Percentiles rank a stretch among this genome's conserved stretches.
These are phyloP conservation scores for Aspergillus sclerotialis DNA, from an alignment of 2,329 filamentous ascomycete genomes.

Conservation along the genomic window DNA sequence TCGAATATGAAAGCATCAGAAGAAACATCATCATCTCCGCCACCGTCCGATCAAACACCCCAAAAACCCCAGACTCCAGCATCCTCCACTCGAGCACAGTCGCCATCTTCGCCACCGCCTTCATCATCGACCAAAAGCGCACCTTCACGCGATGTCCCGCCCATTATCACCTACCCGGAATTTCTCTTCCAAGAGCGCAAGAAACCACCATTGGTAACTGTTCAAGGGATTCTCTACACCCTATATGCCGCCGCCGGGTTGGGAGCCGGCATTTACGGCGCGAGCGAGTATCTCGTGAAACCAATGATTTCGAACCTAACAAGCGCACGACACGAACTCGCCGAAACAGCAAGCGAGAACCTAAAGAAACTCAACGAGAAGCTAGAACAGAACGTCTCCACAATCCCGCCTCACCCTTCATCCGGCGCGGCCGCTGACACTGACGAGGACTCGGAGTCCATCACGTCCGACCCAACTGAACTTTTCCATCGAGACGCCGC, in stretches of 20 bases:
- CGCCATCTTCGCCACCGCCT: conserved; percentile 8
- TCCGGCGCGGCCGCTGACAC: conserved; percentile 14
- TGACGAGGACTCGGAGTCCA: conserved; percentile 40
- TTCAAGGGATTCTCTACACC: conserved; percentile 49
- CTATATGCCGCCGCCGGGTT: conserved; percentile 51
- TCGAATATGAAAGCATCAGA: conserved; percentile 3
- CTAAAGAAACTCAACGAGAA: conserved; percentile 51
- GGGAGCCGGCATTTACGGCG: conserved; percentile 50
- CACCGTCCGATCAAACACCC: conserved; percentile 4
- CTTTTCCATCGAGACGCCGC: conserved; percentile 58
- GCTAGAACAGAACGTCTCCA: conserved; percentile 46
- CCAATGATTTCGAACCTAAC: conserved; percentile 52
- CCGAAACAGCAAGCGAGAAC: conserved; percentile 44
- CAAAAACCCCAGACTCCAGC: conserved; percentile 5
- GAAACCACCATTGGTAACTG: conserved; percentile 54
- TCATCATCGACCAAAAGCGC: conserved; percentile 8
- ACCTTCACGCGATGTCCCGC: conserved; percentile 42
- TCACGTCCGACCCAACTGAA: conserved; percentile 54
- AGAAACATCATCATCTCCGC: conserved; percentile 3
- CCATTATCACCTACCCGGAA: conserved; percentile 62
- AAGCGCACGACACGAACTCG: conserved; percentile 52
- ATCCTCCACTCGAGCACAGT: conserved; percentile 4
- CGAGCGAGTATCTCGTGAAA: conserved; percentile 52
- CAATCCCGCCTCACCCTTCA: conserved; percentile 38
- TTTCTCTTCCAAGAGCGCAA: conserved; percentile 54